phyloP scores from a whole-genome alignment of 805 yeast species.

The Wickerhamomyces bisporus region DNA sequence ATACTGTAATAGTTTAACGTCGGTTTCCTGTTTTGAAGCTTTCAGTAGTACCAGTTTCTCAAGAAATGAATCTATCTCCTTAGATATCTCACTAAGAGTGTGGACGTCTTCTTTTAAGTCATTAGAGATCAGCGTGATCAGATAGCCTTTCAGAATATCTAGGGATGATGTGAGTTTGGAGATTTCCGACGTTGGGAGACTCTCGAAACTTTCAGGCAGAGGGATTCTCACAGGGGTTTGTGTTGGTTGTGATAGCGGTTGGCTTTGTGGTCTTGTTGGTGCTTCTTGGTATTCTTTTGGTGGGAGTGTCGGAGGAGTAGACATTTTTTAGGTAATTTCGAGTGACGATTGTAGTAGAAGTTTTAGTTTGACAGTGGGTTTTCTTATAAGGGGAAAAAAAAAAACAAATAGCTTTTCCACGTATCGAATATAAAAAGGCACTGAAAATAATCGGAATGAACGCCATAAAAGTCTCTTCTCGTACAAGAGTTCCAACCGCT shows the following conservation, averaged over 20 bases:
- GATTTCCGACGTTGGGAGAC: conserved; percentile 20
- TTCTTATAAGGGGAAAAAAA: too few relatives aligned
- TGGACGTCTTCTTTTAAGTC: conserved; percentile 19
- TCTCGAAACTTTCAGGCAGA: conserved; percentile 17
- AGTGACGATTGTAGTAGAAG: too few relatives aligned
- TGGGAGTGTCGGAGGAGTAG: not conserved
- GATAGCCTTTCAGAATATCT: conserved; percentile 26
- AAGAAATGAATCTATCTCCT: conserved; percentile 22
- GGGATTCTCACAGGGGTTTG: conserved; percentile 2
- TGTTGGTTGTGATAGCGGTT: not conserved
- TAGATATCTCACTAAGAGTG: conserved; percentile 23
- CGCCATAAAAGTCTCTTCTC: conserved; percentile 23
- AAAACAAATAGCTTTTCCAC: too few relatives aligned
- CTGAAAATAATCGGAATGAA: conserved; percentile 1
- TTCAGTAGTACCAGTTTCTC: conserved; percentile 24
- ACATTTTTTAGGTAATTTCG: too few relatives aligned
- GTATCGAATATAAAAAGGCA: not conserved
- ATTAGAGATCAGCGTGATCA: conserved; percentile 17
- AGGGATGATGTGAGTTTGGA: conserved; percentile 15
- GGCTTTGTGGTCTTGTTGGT: not conserved
- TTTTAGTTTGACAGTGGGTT: too few relatives aligned
- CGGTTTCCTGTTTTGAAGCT: conserved; percentile 21
- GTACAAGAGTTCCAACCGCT: conserved; percentile 35
- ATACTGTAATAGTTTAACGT: conserved; percentile 7
- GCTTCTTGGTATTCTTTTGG: not conserved